These are phyloP conservation scores for Colletotrichum scovillei DNA, from an alignment of 2,329 filamentous ascomycete species.

Conservation along the genomic window DNA sequence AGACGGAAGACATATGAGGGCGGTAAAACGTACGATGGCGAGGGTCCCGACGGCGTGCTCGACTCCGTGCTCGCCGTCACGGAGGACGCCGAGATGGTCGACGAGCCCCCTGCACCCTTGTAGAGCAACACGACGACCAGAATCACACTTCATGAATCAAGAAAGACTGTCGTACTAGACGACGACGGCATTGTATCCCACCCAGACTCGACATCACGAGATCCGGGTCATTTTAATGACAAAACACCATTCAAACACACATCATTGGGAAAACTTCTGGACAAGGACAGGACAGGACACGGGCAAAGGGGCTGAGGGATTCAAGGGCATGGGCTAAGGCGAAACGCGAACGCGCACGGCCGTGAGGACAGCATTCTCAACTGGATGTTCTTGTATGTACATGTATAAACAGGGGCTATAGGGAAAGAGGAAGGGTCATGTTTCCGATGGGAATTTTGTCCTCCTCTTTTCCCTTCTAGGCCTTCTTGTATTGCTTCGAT, in stretches of 20 bases:
- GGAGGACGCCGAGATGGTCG: conserved; percentile 58
- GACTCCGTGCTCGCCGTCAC: conserved; percentile 49
- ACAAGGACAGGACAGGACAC: conserved; percentile 9
- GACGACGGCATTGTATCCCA: neutral
- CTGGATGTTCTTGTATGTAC: conserved; percentile 30
- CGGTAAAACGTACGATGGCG: conserved; percentile 63
- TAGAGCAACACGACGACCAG: neutral
- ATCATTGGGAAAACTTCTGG: conserved; percentile 1
- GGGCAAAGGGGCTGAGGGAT: conserved; percentile 29
- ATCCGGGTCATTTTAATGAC: conserved; percentile 6
- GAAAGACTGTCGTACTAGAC: neutral
- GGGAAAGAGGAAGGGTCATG: neutral
- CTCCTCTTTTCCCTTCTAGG: neutral
- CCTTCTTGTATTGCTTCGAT: neutral
- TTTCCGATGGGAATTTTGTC: neutral
- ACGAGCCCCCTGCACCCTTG: conserved; percentile 32
- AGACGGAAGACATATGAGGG: conserved; percentile 71
- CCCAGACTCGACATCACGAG: neutral
- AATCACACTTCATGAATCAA: neutral
- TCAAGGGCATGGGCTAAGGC: conserved; percentile 31
- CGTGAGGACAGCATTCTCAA: conserved; percentile 33
- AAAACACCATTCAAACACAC: neutral
- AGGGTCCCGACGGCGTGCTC: conserved; percentile 62
- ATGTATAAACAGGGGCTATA: conserved; percentile 12
- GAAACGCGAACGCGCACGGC: conserved; percentile 19